Percentiles rank a stretch among this genome's conserved stretches.
Conservation (phyloP, 2,329 filamentous ascomycete genomes). For the Reticulascus tulasneorum region DNA sequence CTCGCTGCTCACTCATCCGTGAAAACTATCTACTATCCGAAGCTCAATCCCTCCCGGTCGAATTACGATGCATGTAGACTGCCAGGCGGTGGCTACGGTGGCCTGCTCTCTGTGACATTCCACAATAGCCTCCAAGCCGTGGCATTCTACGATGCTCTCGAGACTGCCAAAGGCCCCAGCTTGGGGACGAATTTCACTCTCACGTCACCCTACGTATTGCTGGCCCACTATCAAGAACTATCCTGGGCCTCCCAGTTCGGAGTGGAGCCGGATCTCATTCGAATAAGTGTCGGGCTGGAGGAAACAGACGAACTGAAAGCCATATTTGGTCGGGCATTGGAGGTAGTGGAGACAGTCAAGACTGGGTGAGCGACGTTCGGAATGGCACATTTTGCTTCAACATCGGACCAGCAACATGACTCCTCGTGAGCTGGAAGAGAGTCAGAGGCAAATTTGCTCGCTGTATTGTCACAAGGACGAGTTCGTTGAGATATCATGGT, state of each 20-base stretch:
- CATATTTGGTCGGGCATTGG: slow-evolving; percentile 66
- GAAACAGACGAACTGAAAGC: slow-evolving; percentile 62
- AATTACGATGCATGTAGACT: slow-evolving; percentile 78
- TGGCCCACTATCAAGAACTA: slow-evolving; percentile 88
- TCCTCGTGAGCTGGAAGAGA: no score
- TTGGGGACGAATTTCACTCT: slow-evolving; percentile 96
- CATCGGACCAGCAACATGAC: no score
- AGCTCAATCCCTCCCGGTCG: slow-evolving; percentile 62
- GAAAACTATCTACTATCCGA: slow-evolving; percentile 83
- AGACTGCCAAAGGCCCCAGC: slow-evolving; percentile 90
- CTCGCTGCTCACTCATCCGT: slow-evolving; percentile 60
- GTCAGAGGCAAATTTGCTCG: no score
- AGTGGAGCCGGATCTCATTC: slow-evolving; percentile 73
- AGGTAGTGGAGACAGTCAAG: slow-evolving; percentile 40
- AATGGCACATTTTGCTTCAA: no score
- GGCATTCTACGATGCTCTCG: slow-evolving; percentile 78
- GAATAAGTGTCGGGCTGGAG: slow-evolving; percentile 88
- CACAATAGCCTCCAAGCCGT: slow-evolving; percentile 65
- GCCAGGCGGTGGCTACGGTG: slow-evolving; percentile 78
- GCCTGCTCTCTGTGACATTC: slow-evolving; percentile 82
- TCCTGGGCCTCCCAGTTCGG: slow-evolving; percentile 85
- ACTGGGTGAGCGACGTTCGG: neutral
- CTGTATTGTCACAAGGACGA: no score
- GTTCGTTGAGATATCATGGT: no score
- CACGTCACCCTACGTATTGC: slow-evolving; percentile 81